A percentile compares a stretch with the other conserved stretches of the same genome.
These are phyloP conservation scores for Nakaseomyces nivariensis DNA, from an alignment of 1,139 yeast species.

Conservation along the genomic window DNA sequence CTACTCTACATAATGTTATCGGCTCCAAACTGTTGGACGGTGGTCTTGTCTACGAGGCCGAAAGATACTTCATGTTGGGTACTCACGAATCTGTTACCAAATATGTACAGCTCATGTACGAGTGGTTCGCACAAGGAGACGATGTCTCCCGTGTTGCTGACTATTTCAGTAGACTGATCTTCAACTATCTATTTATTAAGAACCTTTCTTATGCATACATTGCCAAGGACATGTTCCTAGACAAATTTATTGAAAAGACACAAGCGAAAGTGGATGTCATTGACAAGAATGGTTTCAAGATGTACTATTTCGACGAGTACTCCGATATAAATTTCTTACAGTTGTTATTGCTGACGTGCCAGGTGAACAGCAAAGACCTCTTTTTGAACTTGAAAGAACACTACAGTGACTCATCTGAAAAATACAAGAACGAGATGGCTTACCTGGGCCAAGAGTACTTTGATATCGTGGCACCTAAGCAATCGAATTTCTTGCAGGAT, in stretches of 20 bases:
- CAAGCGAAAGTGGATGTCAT: constrained; percentile 11
- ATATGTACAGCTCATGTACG: constrained; percentile 45
- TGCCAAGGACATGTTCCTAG: constrained; percentile 28
- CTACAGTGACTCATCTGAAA: constrained; percentile 34
- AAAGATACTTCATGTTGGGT: constrained; percentile 58
- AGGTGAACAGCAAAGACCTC: constrained; percentile 41
- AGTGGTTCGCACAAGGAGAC: constrained; percentile 40
- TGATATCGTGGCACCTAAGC: constrained; percentile 48
- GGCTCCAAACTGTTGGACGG: constrained; percentile 51
- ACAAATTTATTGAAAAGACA: constrained; percentile 32
- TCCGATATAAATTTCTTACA: constrained; percentile 59
- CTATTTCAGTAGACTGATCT: constrained; percentile 51
- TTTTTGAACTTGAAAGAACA: constrained; percentile 45
- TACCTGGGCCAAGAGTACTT: constrained; percentile 47
- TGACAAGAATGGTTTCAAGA: constrained; percentile 21
- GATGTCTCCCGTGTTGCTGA: constrained; percentile 37
- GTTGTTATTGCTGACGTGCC: constrained; percentile 52
- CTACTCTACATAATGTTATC: constrained; percentile 61
- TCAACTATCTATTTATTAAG: constrained; percentile 58
- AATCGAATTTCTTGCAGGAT: constrained; percentile 64
- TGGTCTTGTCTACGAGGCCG: constrained; percentile 38
- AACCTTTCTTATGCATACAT: constrained; percentile 51
- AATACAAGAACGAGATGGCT: constrained; percentile 37
- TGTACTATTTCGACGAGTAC: constrained; percentile 25
- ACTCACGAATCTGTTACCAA: constrained; percentile 47